phyloP scores from a whole-genome alignment of 2,329 filamentous ascomycete genomes.

The Exophiala viscosa region DNA sequence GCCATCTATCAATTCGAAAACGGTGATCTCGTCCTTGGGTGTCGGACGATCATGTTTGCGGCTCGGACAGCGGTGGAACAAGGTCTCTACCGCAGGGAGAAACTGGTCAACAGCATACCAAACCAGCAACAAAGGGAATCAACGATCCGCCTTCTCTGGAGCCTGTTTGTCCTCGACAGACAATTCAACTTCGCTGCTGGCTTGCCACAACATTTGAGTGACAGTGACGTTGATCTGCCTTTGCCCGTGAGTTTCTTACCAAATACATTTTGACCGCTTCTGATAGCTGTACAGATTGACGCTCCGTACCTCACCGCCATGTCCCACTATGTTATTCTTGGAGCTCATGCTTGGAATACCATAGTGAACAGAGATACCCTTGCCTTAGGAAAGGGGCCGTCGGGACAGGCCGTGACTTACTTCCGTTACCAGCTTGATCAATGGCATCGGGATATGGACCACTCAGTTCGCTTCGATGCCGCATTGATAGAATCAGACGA shows the following conservation, averaged over 20 bases:
- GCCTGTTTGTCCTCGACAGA: conserved; percentile 6
- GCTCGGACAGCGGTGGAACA: conserved; percentile 9
- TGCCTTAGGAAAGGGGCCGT: conserved; percentile 1
- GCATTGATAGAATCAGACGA: conserved; percentile 6
- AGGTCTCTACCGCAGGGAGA: conserved; percentile 11
- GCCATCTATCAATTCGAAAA: conserved; percentile 9
- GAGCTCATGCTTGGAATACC: conserved; percentile 9
- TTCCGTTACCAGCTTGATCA: conserved; percentile 9
- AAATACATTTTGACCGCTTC: neutral
- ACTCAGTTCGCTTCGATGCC: conserved; percentile 3
- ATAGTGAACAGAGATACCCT: conserved; percentile 4
- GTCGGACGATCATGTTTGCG: conserved; percentile 7
- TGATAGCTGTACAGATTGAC: neutral
- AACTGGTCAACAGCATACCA: neutral
- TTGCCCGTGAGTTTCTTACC: neutral
- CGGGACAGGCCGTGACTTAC: conserved; percentile 2
- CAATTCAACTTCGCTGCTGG: conserved; percentile 13
- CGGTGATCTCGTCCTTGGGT: conserved; percentile 5
- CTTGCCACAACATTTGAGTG: conserved; percentile 8
- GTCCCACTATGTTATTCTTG: conserved; percentile 6
- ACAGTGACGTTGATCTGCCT: conserved; percentile 10
- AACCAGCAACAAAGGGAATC: conserved; percentile 1
- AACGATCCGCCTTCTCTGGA: conserved; percentile 9
- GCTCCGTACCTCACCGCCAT: conserved; percentile 8
- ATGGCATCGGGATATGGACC: conserved; percentile 9